Conservation (phyloP, 176 grass and related monocot genomes). For the Phragmites australis region DNA sequence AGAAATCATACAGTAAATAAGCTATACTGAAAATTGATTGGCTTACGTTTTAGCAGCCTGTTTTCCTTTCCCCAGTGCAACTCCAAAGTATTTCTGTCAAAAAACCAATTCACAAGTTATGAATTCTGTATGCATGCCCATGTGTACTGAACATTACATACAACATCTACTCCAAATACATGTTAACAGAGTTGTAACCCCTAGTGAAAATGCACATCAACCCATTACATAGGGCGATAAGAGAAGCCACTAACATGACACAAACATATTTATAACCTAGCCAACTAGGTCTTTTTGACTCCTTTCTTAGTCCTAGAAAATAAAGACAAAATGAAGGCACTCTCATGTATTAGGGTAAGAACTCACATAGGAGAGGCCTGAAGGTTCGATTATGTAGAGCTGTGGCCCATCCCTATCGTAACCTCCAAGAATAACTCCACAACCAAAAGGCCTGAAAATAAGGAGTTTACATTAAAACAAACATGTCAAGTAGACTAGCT, state of each 20-base stretch:
- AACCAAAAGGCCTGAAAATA: slow-evolving; percentile 56
- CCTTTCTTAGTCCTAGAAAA: slow-evolving; percentile 8
- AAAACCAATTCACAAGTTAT: slow-evolving; percentile 21
- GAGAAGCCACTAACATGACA: background rate
- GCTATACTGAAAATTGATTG: background rate
- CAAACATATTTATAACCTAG: background rate
- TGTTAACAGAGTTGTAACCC: background rate
- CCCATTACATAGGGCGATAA: background rate
- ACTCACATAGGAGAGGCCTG: slow-evolving; percentile 62
- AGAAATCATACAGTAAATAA: background rate
- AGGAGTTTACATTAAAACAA: background rate
- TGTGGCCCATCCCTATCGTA: slow-evolving; percentile 84
- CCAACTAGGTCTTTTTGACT: background rate
- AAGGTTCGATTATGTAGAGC: slow-evolving; percentile 65
- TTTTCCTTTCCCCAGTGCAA: slow-evolving; percentile 63
- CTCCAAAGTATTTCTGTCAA: slow-evolving; percentile 61
- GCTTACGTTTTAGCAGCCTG: slow-evolving; percentile 80
- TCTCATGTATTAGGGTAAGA: background rate
- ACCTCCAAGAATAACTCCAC: slow-evolving; percentile 75
- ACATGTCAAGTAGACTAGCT: background rate
- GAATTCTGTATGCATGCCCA: background rate
- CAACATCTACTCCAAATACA: background rate
- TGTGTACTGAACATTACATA: background rate
- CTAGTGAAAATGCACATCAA: slow-evolving; percentile 11
- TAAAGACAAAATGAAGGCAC: background rate